Percentiles rank a stretch among this genome's conserved stretches.
phyloP scores from a whole-genome alignment of 2,329 filamentous ascomycete species.

The Trematosphaeria pertusa region DNA sequence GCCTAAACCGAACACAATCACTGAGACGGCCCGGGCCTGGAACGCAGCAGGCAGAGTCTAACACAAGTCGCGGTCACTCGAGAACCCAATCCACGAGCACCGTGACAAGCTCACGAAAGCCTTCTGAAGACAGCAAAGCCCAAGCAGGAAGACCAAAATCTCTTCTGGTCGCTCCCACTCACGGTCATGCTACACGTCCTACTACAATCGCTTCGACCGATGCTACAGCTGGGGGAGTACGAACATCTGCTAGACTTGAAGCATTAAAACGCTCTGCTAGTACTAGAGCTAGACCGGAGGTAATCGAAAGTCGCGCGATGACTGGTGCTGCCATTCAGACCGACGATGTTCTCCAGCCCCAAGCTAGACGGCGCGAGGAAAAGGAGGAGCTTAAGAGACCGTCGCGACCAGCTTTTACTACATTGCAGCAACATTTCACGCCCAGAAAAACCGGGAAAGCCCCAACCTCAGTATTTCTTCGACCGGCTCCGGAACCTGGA shows the following conservation, averaged over 20 bases:
- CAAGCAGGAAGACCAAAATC: constrained; percentile 34
- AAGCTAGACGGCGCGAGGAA: constrained; percentile 25
- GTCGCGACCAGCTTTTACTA: constrained; percentile 44
- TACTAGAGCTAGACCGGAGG: constrained; percentile 26
- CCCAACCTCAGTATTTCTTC: constrained; percentile 43
- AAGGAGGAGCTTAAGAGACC: constrained; percentile 34
- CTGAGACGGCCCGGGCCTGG: constrained; percentile 34
- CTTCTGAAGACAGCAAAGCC: constrained; percentile 18
- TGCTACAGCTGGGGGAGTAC: constrained; percentile 10
- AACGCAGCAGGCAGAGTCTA: too few relatives aligned
- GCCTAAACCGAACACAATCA: constrained; percentile 37
- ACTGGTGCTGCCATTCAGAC: constrained; percentile 14
- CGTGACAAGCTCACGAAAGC: constrained; percentile 19
- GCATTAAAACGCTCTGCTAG: constrained; percentile 35
- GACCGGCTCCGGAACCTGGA: constrained; percentile 33
- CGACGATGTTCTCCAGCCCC: constrained; percentile 17
- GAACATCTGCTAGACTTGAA: constrained; percentile 31
- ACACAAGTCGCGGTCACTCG: constrained; percentile 26
- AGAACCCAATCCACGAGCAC: constrained; percentile 38
- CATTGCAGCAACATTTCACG: constrained; percentile 50
- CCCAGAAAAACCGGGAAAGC: constrained; percentile 46
- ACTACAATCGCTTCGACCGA: constrained; percentile 17
- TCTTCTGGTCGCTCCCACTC: constrained; percentile 20
- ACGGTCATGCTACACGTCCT: constrained; percentile 12
- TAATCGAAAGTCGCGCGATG: constrained; percentile 12